phyloP scores from a whole-genome alignment of 2,329 filamentous ascomycete species.

The Aureobasidium sp. region DNA sequence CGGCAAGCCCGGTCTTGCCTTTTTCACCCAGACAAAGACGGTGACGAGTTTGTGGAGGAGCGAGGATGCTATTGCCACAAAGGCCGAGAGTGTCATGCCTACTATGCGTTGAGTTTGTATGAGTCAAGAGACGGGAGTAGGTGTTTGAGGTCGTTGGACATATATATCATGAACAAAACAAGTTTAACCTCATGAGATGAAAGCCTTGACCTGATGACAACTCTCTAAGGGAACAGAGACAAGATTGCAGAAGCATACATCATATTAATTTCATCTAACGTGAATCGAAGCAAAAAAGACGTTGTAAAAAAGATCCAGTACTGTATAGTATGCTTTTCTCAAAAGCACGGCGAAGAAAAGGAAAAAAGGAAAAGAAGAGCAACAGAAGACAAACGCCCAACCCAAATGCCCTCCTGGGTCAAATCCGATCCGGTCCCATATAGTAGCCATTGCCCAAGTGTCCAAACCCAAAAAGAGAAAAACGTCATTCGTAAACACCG shows the following conservation, averaged over 20 bases:
- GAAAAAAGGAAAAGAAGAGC: background rate
- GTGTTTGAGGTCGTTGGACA: background rate
- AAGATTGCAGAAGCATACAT: no score
- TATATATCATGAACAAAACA: background rate
- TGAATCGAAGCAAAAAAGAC: background rate
- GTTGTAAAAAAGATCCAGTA: background rate
- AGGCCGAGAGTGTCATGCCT: slow-evolving; percentile 87
- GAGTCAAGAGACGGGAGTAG: background rate
- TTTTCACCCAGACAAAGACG: slow-evolving; percentile 97
- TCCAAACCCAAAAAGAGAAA: background rate
- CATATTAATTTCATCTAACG: background rate
- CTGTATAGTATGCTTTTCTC: background rate
- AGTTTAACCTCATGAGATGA: background rate
- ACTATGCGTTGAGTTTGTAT: slow-evolving; percentile 33
- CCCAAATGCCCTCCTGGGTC: background rate
- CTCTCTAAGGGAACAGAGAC: no score
- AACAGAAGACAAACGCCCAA: background rate
- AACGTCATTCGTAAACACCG: background rate
- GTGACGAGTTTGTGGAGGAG: slow-evolving; percentile 87
- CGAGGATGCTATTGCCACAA: slow-evolving; percentile 75
- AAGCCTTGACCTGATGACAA: background rate
- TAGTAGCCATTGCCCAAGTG: background rate
- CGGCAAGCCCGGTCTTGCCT: slow-evolving; percentile 82
- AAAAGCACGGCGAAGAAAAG: background rate
- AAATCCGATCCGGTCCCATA: background rate